Conservation (phyloP, 345 rosid genomes). For the Chamaenerion angustifolium region DNA sequence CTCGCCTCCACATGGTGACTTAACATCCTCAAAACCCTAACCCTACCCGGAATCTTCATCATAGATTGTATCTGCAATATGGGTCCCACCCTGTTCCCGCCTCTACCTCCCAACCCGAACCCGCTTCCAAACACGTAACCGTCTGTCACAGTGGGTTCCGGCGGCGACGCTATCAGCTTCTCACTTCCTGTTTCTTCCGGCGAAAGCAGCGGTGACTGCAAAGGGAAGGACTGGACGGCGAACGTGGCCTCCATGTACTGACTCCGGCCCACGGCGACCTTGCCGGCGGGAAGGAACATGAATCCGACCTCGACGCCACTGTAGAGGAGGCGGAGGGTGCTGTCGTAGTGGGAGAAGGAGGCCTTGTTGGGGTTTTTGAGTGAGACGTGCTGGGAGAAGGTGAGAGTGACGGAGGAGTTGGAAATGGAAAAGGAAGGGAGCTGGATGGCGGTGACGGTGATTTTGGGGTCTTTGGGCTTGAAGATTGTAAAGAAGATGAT, state of each 20-base stretch:
- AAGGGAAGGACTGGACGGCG: conserved; percentile 70
- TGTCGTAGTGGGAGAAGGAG: conserved; percentile 82
- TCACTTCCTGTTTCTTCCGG: conserved; percentile 38
- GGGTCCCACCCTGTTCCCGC: conserved; percentile 42
- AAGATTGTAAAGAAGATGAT: conserved; percentile 91
- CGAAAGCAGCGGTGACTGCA: conserved; percentile 12
- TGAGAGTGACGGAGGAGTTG: conserved; percentile 79
- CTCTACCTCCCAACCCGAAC: conserved; percentile 1
- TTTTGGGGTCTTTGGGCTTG: conserved; percentile 77
- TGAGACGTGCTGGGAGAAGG: conserved; percentile 80
- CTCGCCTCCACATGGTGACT: conserved; percentile 69
- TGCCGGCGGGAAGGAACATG: conserved; percentile 97
- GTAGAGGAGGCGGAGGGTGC: conserved; percentile 77
- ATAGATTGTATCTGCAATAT: conserved; percentile 78
- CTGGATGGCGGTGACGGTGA: conserved; percentile 74
- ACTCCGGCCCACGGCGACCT: conserved; percentile 59
- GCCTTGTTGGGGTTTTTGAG: conserved; percentile 78
- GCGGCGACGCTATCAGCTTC: conserved; percentile 48
- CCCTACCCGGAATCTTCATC: conserved; percentile 82
- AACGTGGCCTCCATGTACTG: conserved; percentile 92
- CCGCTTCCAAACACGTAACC: not conserved
- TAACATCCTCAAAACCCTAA: conserved; percentile 62
- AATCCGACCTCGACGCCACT: conserved; percentile 82
- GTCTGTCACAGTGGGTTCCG: conserved; percentile 12
- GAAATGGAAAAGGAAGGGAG: conserved; percentile 84